Percentiles rank a stretch among this genome's conserved stretches.
These are phyloP conservation scores for Gossypium thurberi DNA, from an alignment of 345 rosid species.

Conservation along the genomic window DNA sequence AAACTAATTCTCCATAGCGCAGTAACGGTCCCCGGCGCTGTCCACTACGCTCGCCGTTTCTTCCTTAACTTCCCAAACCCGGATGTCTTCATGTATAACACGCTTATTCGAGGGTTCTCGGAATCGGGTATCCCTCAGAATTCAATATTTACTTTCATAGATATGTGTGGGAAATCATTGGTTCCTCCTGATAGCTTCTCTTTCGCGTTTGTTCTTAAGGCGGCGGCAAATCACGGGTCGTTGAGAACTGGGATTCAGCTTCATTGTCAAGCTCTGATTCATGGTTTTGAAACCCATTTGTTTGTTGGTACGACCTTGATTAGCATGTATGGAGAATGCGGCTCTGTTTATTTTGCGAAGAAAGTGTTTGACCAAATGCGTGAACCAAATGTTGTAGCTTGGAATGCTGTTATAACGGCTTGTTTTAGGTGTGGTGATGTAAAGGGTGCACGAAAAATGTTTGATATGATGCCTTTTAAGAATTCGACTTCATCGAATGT, in stretches of 20 bases:
- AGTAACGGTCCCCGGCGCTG: constrained; percentile 29
- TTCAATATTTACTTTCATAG: constrained; percentile 37
- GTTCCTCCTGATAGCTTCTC: constrained; percentile 63
- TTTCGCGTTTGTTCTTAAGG: constrained; percentile 55
- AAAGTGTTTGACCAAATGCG: constrained; percentile 51
- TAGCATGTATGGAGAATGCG: constrained; percentile 54
- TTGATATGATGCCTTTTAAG: constrained; percentile 32
- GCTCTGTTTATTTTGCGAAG: constrained; percentile 31
- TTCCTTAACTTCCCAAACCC: constrained; percentile 41
- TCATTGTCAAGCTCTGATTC: constrained; percentile 43
- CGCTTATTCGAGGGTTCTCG: constrained; percentile 55
- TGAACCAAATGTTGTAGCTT: constrained; percentile 42
- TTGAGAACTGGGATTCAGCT: constrained; percentile 43
- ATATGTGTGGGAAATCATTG: constrained; percentile 32
- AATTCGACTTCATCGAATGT: constrained; percentile 64
- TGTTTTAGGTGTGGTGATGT: constrained; percentile 34
- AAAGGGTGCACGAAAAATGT: constrained; percentile 26
- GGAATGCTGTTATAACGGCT: constrained; percentile 49
- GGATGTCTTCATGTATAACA: constrained; percentile 69
- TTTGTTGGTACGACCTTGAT: constrained; percentile 56
- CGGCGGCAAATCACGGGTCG: constrained; percentile 44
- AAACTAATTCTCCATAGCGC: constrained; percentile 53
- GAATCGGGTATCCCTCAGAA: constrained; percentile 38
- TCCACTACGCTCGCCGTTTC: constrained; percentile 43
- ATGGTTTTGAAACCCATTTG: constrained; percentile 41